Evolutionary conservation across 306 rosid species (phyloP).

Genomic region (Albizia julibrissin): DNA sequence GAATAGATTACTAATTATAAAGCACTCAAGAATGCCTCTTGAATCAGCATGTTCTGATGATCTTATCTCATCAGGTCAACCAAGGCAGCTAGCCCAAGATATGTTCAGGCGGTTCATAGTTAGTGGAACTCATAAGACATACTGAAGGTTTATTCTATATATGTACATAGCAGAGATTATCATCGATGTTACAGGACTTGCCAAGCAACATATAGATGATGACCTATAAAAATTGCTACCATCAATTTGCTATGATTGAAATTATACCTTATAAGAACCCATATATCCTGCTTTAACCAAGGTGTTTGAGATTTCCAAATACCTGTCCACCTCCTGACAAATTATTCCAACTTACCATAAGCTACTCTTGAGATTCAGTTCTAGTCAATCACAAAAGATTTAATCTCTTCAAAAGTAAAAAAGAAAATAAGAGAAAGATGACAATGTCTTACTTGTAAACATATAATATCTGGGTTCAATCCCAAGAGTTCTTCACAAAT

Average conservation of each 20-base stretch:
- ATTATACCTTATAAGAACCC: constrained; percentile 68
- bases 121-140: constrained; percentile 4
- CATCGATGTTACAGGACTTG: neutral
- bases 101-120: neutral
- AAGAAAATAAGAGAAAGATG: neutral
- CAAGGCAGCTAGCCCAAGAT: constrained; percentile 10
- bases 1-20: constrained; percentile 13
- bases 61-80: constrained; percentile 1
- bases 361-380: constrained; percentile 3
- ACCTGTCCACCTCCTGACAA: constrained; percentile 84
- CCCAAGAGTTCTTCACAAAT: constrained; percentile 65
- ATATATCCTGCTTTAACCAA: constrained; percentile 73
- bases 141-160: neutral
- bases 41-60: constrained; percentile 1
- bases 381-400: neutral
- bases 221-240: neutral
- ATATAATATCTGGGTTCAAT: constrained; percentile 72
- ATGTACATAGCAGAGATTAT: neutral
- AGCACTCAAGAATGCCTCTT: constrained; percentile 7
- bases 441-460: constrained; percentile 62
- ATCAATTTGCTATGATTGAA: constrained; percentile 6
- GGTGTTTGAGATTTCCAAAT: constrained; percentile 54
- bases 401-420: neutral
- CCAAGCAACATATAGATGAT: neutral
- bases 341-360: constrained; percentile 10